These are phyloP conservation scores for Beta macrorhiza DNA, from an alignment of 179 eudicot genomes.

Conservation along the genomic window DNA sequence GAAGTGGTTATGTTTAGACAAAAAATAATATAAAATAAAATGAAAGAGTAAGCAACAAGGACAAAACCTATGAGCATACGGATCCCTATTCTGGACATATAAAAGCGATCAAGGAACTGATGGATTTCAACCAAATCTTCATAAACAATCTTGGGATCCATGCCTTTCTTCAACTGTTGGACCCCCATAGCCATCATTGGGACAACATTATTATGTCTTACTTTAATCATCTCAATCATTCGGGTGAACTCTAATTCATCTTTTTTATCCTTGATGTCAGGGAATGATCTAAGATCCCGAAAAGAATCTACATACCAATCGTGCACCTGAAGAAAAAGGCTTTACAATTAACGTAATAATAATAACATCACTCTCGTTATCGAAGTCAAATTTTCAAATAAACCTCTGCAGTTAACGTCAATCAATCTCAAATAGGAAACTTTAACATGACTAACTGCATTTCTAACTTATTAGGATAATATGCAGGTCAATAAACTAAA, in stretches of 20 bases:
- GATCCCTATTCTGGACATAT: conserved; percentile 94
- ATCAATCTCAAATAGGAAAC: too few species aligned
- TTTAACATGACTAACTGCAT: background rate
- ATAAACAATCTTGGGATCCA: conserved; percentile 54
- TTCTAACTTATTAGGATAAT: background rate
- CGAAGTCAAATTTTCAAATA: background rate
- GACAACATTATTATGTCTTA: conserved; percentile 93
- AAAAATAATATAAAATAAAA: background rate
- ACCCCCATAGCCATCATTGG: conserved; percentile 95
- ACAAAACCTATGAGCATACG: conserved; percentile 93
- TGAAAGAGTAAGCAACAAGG: background rate
- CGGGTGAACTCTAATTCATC: conserved; percentile 81
- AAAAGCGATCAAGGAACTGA: conserved; percentile 92
- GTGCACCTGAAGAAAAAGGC: conserved; percentile 52
- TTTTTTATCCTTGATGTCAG: conserved; percentile 64
- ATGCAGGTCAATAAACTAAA: background rate
- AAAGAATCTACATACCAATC: conserved; percentile 98
- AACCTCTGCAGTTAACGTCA: too few species aligned
- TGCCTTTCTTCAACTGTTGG: conserved; percentile 82
- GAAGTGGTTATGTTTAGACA: background rate
- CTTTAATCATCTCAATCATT: conserved; percentile 87
- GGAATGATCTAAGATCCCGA: conserved; percentile 77
- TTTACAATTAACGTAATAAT: background rate
- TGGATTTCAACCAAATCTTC: conserved; percentile 75
- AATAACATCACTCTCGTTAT: background rate